phyloP scores from a whole-genome alignment of 768 basidiomycete genomes.

The Lactarius akahatsu region DNA sequence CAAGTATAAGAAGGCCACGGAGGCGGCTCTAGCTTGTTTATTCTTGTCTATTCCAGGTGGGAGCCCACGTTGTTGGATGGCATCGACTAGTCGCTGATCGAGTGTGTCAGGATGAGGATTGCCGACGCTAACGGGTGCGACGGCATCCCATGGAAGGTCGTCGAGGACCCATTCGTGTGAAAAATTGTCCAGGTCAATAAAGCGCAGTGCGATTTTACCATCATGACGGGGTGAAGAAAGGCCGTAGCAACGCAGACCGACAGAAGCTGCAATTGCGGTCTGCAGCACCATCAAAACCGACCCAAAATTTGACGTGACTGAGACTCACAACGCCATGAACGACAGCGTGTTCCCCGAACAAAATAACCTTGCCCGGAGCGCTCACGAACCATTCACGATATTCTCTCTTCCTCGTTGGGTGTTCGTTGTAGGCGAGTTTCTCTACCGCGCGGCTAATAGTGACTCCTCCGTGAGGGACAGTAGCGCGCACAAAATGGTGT shows the following conservation, averaged over 20 bases:
- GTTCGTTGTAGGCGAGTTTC: constrained; percentile 50
- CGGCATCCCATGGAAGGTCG: constrained; percentile 75
- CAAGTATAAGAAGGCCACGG: constrained; percentile 85
- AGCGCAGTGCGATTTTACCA: constrained; percentile 68
- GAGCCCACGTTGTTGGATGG: constrained; percentile 53
- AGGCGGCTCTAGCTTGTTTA: constrained; percentile 46
- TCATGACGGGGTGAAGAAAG: constrained; percentile 74
- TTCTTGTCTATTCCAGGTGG: constrained; percentile 37
- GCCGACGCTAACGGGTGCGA: constrained; percentile 51
- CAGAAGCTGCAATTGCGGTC: constrained; percentile 94
- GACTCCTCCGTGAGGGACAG: constrained; percentile 36
- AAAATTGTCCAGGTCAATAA: constrained; percentile 77
- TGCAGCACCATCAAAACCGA: constrained; percentile 35
- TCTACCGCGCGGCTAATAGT: constrained; percentile 63
- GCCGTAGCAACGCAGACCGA: constrained; percentile 94
- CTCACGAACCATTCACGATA: constrained; percentile 81
- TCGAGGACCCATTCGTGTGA: constrained; percentile 79
- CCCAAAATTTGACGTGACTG: constrained; percentile 19
- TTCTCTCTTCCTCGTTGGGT: constrained; percentile 34
- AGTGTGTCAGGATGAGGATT: constrained; percentile 62
- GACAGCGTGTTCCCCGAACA: constrained; percentile 98
- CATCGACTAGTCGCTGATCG: constrained; percentile 70
- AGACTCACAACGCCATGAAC: constrained; percentile 90
- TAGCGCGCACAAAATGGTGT: constrained; percentile 49
- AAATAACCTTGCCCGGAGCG: constrained; percentile 95